A percentile compares a stretch with the other conserved stretches of the same genome.
phyloP scores from a whole-genome alignment of 2,329 filamentous ascomycete genomes.

The Fusarium marasasianum region DNA sequence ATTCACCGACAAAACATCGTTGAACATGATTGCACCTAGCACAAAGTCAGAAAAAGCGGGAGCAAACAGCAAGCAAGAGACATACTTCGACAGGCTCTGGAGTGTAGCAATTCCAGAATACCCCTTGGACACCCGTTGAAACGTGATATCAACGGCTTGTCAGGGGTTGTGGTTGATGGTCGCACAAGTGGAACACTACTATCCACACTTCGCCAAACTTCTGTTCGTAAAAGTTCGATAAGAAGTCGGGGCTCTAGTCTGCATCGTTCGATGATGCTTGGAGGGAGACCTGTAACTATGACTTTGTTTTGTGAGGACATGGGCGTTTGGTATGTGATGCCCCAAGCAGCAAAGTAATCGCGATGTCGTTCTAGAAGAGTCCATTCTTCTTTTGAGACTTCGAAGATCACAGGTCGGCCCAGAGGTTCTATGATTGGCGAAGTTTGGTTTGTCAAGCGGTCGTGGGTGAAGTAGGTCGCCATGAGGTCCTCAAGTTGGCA shows the following conservation, averaged over 20 bases:
- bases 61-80: not conserved
- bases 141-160: constrained; percentile 64
- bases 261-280: constrained; percentile 79
- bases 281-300: constrained; percentile 69
- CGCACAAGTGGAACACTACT: constrained; percentile 35
- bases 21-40: constrained; percentile 81
- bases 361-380: constrained; percentile 64
- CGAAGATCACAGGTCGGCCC: constrained; percentile 68
- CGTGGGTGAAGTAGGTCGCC: constrained; percentile 55
- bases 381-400: constrained; percentile 69
- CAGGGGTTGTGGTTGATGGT: not conserved
- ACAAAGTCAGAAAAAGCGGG: constrained; percentile 7
- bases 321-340: constrained; percentile 69
- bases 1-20: constrained; percentile 68
- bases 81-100: constrained; percentile 76
- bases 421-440: constrained; percentile 50
- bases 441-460: not conserved
- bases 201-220: constrained; percentile 74
- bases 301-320: constrained; percentile 45
- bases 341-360: constrained; percentile 76
- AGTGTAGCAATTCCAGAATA: constrained; percentile 80
- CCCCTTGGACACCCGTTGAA: constrained; percentile 78
- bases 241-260: constrained; percentile 75
- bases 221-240: constrained; percentile 77
- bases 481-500: constrained; percentile 81